Percentiles rank a stretch among this genome's conserved stretches.
Conservation (phyloP, 2,329 filamentous ascomycete species). For the Rutstroemia sydowiana region DNA sequence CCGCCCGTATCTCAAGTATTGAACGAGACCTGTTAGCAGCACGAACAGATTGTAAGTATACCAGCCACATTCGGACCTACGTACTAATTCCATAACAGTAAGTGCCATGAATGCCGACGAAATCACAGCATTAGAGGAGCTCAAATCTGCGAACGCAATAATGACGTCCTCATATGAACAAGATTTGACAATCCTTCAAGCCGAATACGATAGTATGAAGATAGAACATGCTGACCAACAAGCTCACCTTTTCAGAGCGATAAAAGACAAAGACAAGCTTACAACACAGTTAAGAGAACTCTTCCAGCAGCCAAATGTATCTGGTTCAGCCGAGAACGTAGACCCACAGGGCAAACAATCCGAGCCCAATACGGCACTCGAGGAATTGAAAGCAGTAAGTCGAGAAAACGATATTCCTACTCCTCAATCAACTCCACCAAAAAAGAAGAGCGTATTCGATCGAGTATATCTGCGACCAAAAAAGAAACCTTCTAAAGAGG, state of each 20-base stretch:
- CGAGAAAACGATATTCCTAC: constrained; percentile 1
- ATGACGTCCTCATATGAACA: constrained; percentile 50
- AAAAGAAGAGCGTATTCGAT: constrained; percentile 2
- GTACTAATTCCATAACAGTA: constrained; percentile 33
- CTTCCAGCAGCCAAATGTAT: constrained; percentile 9
- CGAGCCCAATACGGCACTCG: constrained; percentile 33
- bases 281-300: constrained; percentile 40
- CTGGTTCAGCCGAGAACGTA: background rate
- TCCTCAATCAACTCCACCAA: background rate
- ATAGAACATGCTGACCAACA: constrained; percentile 50
- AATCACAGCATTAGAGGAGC: constrained; percentile 46
- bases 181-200: constrained; percentile 49
- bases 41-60: constrained; percentile 43
- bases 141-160: constrained; percentile 52
- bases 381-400: constrained; percentile 52
- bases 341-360: constrained; percentile 4
- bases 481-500: too few relatives aligned
- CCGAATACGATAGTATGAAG: constrained; percentile 41
- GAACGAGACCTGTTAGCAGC: constrained; percentile 48
- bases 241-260: constrained; percentile 51
- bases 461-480: background rate
- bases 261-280: constrained; percentile 54
- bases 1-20: constrained; percentile 42
- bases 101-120: constrained; percentile 48
- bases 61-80: background rate